phyloP scores from a whole-genome alignment of 805 yeast genomes.

The Candida boleticola region DNA sequence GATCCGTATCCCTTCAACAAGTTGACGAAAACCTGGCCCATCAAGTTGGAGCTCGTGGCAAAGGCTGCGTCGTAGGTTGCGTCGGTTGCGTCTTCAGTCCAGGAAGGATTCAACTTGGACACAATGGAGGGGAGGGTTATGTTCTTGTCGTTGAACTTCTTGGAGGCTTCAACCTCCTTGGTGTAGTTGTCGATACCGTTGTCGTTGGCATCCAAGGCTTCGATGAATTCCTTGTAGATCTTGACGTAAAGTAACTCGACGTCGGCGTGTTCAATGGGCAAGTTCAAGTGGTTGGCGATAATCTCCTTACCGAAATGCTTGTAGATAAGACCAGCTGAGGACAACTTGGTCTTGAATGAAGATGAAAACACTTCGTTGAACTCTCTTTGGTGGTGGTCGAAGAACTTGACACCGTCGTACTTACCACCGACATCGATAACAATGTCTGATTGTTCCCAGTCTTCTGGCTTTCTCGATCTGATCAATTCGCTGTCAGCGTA shows the following conservation, averaged over 20 bases:
- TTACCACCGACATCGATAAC: slow-evolving; percentile 94
- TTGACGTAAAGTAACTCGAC: slow-evolving; percentile 67
- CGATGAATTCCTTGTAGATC: slow-evolving; percentile 83
- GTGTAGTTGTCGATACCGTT: slow-evolving; percentile 79
- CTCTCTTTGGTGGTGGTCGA: slow-evolving; percentile 96
- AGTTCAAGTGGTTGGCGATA: slow-evolving; percentile 47
- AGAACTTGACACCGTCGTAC: slow-evolving; percentile 80
- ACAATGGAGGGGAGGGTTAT: slow-evolving; percentile 79
- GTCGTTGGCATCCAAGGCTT: slow-evolving; percentile 93
- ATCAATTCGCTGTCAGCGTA: slow-evolving; percentile 65
- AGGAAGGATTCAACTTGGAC: slow-evolving; percentile 76
- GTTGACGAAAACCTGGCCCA: slow-evolving; percentile 78
- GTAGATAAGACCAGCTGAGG: slow-evolving; percentile 91
- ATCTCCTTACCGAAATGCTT: slow-evolving; percentile 80
- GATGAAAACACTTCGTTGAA: slow-evolving; percentile 71
- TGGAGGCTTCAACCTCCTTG: slow-evolving; percentile 43
- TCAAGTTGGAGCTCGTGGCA: slow-evolving; percentile 66
- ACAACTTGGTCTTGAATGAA: slow-evolving; percentile 69
- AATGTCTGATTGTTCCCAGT: slow-evolving; percentile 84
- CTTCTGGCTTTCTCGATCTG: slow-evolving; percentile 79
- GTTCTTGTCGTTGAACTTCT: slow-evolving; percentile 68
- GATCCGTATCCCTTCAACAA: slow-evolving; percentile 73
- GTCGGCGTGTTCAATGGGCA: slow-evolving; percentile 31
- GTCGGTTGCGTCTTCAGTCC: slow-evolving; percentile 71
- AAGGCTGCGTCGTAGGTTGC: slow-evolving; percentile 67